Base-by-base conservation (phyloP, 2,329 filamentous ascomycete genomes). In the Neospermospora avenae region DNA sequence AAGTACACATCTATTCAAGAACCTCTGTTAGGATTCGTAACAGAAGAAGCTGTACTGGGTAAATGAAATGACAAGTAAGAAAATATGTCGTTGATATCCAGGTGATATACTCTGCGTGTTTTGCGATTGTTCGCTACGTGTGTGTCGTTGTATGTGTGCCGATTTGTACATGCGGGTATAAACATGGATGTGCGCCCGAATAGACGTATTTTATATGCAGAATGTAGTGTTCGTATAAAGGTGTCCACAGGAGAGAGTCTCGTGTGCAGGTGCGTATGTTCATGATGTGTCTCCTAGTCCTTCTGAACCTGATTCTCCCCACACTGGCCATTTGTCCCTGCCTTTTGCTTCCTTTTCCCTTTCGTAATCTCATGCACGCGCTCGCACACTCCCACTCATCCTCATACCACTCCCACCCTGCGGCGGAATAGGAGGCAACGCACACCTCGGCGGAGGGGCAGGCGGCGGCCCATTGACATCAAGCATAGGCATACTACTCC, bases 401-500 rank as follows among this genome's bases (percentile, higher is more conserved):
- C 24, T 20, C 25, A 58, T 52, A 34, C 46, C 28, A 31, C 28
- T 31, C 28, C 28, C 28, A 31, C 61, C 63, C 1, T 67, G 61
- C 11, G 69, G 68, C 24, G 70, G 70, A 7, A 73, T 35, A 39
- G 71, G 70, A 24, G 71, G 71, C 18, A 73, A 55, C 3, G 70
- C 70, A 59, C 67, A 71, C 45, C 67, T 56, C 45, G 71, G 71
- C 22, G 71, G 71, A 1, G 71, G 71, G 3, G 69, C 67, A 39
- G 69, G 69, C 4, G 71, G 71, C 10, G 70, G 69, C 10, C 70
- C 70, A 46, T 66, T 66, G 7, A 68, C 59, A 5, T 68, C 59
- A 1, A 73, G 62, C 8, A 55, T 53, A 14, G 68, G 68, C 56
- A 71, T 54, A 55, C 69, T 72, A 28, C 63, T 64, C 35, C 68